These are phyloP conservation scores for Erodium texanum DNA, from an alignment of 441 rosid species.

Conservation along the genomic window DNA sequence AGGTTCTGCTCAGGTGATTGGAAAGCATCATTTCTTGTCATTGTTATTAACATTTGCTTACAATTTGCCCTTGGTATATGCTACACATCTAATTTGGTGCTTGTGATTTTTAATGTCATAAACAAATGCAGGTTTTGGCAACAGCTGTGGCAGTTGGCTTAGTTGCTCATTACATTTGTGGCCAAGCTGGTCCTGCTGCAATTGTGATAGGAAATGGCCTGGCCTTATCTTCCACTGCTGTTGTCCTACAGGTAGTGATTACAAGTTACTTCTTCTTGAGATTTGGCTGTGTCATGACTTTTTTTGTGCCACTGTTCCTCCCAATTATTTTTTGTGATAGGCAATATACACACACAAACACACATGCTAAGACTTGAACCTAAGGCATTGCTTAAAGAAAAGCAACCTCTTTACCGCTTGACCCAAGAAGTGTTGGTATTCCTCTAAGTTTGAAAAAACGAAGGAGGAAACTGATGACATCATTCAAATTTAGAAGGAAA, in stretches of 20 bases:
- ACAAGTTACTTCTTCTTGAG: conserved; percentile 14
- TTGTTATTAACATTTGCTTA: conserved; percentile 1
- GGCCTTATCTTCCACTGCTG: conserved; percentile 96
- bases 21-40: conserved; percentile 13
- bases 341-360: not conserved
- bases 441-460: not conserved
- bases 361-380: not conserved
- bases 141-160: conserved; percentile 84
- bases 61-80: not conserved
- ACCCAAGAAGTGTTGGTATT: not conserved
- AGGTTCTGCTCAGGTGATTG: conserved; percentile 87
- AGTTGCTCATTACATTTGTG: conserved; percentile 67
- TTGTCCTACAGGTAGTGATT: conserved; percentile 74
- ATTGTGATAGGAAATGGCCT: conserved; percentile 96
- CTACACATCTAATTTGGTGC: conserved; percentile 13
- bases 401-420: not conserved
- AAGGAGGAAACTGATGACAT: not conserved
- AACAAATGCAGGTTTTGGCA: conserved; percentile 62
- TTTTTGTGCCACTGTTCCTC: not conserved
- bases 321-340: too few species aligned
- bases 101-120: conserved; percentile 19
- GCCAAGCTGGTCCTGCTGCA: conserved; percentile 86
- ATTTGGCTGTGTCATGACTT: conserved; percentile 11
- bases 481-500: not conserved
- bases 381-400: too few species aligned